Conservation (phyloP, 2,329 filamentous ascomycete genomes). For the Daldinia eschscholtzii region DNA sequence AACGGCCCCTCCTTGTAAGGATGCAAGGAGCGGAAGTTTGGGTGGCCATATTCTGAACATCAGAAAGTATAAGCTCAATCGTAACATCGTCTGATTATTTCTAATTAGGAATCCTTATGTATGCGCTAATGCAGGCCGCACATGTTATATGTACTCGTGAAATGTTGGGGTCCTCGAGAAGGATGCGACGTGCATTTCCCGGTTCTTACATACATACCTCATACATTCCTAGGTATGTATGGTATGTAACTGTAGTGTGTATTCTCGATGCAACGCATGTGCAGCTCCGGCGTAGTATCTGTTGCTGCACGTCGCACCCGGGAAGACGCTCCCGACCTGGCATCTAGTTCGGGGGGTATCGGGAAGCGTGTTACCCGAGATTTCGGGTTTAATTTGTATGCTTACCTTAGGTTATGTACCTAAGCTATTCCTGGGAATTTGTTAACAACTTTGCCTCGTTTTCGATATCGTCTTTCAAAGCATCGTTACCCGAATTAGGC, state of each 20-base stretch:
- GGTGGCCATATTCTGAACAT: background rate
- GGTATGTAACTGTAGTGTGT: background rate
- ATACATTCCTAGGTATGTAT: background rate
- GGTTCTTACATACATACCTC: too few relatives aligned
- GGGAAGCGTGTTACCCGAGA: constrained; percentile 1
- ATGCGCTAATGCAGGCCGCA: constrained; percentile 6
- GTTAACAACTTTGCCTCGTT: background rate
- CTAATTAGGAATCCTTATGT: background rate
- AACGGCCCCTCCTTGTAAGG: background rate
- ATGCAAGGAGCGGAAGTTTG: background rate
- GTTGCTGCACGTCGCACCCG: background rate
- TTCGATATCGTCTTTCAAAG: background rate
- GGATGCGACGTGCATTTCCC: background rate
- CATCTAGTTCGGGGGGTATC: background rate
- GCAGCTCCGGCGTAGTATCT: background rate
- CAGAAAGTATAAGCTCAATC: background rate
- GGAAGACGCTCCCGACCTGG: background rate
- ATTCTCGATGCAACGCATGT: background rate
- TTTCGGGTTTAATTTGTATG: constrained; percentile 1
- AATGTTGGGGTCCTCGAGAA: too few relatives aligned
- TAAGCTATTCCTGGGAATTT: background rate
- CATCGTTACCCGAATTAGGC: constrained; percentile 5
- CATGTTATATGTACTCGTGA: background rate
- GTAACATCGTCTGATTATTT: background rate
- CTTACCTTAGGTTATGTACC: background rate